Evolutionary conservation across 345 rosid species (phyloP), one percentile per base, ranked within the genome.

Genomic region (Angophora floribunda): DNA sequence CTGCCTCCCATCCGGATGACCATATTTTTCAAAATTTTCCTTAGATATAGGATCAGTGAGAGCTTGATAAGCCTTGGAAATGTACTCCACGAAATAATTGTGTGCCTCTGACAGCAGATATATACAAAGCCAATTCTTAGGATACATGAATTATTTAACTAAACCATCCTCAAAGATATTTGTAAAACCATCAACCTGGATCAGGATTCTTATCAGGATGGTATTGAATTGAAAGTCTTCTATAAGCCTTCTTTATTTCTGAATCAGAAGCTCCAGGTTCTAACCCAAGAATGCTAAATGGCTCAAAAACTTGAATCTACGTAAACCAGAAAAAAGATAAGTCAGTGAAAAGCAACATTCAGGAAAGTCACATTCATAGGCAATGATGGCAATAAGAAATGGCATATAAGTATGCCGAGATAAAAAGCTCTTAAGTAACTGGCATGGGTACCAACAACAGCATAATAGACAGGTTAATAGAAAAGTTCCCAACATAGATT

Each of bases 171-270:
- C 21, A 22, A 80, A 63, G 5, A 3, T 41, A 47, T 13, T 24
- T 50, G 52, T 36, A 89, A 91, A 87, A 90, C 88, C 86, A 85
- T 89, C 87, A 92, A 97, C 99, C 99, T 97, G 99, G 99, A 93
- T 98, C 98, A 32, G 99, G 99, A 92, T 98, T 98, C 95, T 98
- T 98, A 90, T 98, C 99, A 87, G 99, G 99, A 95, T 98, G 99
- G 91, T 96, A 98, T 82, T 90, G 95, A 89, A 98, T 92, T 28
- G 99, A 96, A 36, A 98, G 99, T 88, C 95, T 96, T 90, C 99
- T 94, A 89, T 97, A 97, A 44, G 95, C 97, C 95, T 98, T 98
- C 91, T 95, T 98, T 87, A 98, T 97, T 89, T 94, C 97, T 9
- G 98, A 93, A 67, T 96, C 99, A 61, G 95, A 91, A 90, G 98